Conservation (phyloP, 2,329 filamentous ascomycete genomes). For the Cercospora nicotianae region DNA sequence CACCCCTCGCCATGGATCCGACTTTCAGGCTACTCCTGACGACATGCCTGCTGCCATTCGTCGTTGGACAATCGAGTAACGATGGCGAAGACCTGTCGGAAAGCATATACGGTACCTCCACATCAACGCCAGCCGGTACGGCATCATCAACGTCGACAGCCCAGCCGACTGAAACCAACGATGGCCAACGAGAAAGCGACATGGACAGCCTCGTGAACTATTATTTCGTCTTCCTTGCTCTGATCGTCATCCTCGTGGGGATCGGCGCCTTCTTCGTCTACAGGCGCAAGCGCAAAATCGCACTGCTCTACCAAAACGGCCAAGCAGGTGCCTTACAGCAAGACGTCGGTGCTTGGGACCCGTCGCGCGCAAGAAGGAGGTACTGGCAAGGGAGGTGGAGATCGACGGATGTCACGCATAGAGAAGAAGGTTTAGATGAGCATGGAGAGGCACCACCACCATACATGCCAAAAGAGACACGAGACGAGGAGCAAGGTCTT, state of each 20-base stretch:
- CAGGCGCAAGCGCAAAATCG: constrained; percentile 42
- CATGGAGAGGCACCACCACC: constrained; percentile 65
- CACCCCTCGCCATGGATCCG: neutral
- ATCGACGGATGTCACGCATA: constrained; percentile 19
- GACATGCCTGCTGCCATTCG: neutral
- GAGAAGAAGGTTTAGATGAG: constrained; percentile 62
- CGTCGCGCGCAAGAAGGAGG: constrained; percentile 28
- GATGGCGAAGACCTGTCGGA: constrained; percentile 1
- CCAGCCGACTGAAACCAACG: neutral
- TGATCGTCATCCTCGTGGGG: constrained; percentile 51
- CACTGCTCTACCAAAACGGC: constrained; percentile 13
- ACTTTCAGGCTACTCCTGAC: neutral
- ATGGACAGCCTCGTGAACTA: constrained; percentile 43
- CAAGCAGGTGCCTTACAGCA: constrained; percentile 20
- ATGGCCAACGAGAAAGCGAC: constrained; percentile 1
- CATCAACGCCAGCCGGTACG: neutral
- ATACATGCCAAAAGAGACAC: constrained; percentile 47
- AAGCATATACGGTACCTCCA: constrained; percentile 5
- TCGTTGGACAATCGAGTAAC: neutral
- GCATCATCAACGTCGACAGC: neutral
- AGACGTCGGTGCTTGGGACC: constrained; percentile 21
- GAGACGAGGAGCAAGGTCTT: constrained; percentile 25
- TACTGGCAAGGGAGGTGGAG: constrained; percentile 32
- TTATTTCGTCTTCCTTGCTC: constrained; percentile 59
- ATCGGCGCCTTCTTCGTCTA: constrained; percentile 49